Base-by-base conservation (phyloP, 2,329 filamentous ascomycete species). In the Lachnellula subtilissima region DNA sequence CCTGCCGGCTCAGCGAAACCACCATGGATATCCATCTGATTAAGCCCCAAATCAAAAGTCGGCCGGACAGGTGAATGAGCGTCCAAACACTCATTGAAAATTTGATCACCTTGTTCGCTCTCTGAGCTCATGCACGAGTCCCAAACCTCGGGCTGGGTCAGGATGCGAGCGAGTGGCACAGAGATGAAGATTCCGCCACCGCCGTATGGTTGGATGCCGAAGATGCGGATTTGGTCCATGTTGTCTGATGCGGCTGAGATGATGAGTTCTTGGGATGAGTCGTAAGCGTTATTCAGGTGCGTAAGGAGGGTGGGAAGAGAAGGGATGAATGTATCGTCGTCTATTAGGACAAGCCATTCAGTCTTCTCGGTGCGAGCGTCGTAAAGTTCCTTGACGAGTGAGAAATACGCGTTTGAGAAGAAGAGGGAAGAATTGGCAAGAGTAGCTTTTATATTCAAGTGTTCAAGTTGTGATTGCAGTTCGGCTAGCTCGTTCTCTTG, bases 241-340 rank as follows among this genome's bases (percentile, higher is more conserved):
- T 65, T 61, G 17, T 68, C 66, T 0, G 63, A 62, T 25, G 61
- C 54, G 2, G 65, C 59, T 2, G 58, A 62, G 5, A 68, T 47
- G 14, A 65, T 46, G 12, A 58, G 23, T 45, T 58, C 52, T 19
- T 59, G 50, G 4, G 15, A 42, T 0, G 61, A 25, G 19, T 67
- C 54, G 53, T 66, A 67, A 2, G 53, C 42, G 15, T 45, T 54
- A 9, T 58, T 54, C 23, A 68, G 51, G 35, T 65, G 62, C 0
- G 52, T 36, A 6, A 65, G 45, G 11, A 68, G 61, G 9, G 57
- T 55, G 2, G 61, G 57, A 1, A 68, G 51, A 4, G 65, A 67
- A 6, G 65, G 62, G 37, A 66, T 36, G 48, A 68, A 68, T 19
- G 66, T 68, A 49, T 68, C 65, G 52, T 68, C 66, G 45, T 68